These are phyloP conservation scores for Amylostereum areolatum DNA, from an alignment of 1,284 basidiomycete species.

Conservation along the genomic window DNA sequence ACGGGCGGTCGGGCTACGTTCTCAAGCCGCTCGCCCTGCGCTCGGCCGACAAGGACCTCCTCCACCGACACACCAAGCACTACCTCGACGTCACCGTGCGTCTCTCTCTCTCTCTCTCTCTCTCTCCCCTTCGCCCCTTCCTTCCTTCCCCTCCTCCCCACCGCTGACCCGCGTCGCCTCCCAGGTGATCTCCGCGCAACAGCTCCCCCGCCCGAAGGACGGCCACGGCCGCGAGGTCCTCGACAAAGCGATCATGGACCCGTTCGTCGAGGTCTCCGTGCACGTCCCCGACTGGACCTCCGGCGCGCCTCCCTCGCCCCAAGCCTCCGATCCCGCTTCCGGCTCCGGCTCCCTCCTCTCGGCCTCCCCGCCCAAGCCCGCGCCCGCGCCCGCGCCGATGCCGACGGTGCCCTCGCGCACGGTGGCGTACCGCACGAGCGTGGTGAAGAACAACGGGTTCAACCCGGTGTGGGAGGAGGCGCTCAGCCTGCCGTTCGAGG, in stretches of 20 bases:
- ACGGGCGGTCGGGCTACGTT: conserved; percentile 83
- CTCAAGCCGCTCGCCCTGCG: conserved; percentile 84
- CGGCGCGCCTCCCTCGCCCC: conserved; percentile 26
- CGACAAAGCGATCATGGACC: conserved; percentile 60
- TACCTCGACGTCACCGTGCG: conserved; percentile 59
- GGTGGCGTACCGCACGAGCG: conserved; percentile 48
- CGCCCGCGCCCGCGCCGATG: conserved; percentile 17
- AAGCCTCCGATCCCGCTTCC: conserved; percentile 10
- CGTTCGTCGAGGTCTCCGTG: conserved; percentile 75
- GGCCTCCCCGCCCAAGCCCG: conserved; percentile 17
- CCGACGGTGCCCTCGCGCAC: conserved; percentile 36
- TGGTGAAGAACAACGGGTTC: conserved; percentile 81
- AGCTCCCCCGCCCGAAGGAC: conserved; percentile 76
- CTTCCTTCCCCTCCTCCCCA: neutral
- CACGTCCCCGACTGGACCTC: conserved; percentile 69
- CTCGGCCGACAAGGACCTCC: conserved; percentile 53
- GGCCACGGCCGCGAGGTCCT: conserved; percentile 54
- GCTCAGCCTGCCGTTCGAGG: conserved; percentile 66
- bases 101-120: too few relatives aligned
- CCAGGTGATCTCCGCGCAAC: conserved; percentile 89
- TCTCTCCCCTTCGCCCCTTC: too few relatives aligned
- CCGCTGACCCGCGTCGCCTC: conserved; percentile 2
- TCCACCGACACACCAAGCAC: conserved; percentile 52
- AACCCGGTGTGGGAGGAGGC: conserved; percentile 85
- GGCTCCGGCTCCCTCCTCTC: conserved; percentile 17